Base-by-base conservation (phyloP, 169 alveolate genomes). In the Amoebophrya sp. region DNA sequence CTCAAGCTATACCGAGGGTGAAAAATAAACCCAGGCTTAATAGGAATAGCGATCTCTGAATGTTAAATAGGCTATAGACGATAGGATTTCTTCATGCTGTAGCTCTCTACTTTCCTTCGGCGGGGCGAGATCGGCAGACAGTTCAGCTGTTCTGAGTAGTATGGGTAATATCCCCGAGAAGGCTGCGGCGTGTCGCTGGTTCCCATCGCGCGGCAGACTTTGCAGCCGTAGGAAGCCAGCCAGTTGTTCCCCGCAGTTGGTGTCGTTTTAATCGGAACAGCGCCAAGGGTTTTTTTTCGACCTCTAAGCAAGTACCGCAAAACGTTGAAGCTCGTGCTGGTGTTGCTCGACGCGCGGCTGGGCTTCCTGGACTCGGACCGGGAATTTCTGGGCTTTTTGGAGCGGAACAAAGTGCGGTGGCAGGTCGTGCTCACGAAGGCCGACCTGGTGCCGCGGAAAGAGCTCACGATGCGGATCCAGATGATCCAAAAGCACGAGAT, bases 361-460 rank as follows among this genome's bases (percentile, higher is more conserved):
- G 90, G 45, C 10, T 40, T 88, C 31, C 45, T 88, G 90, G 90
- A 88, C 26, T 40, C 69, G 31, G 58, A 41, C 43, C 90, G 58
- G 58, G 58, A 41, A 29, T 88, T 41, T 40, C 90, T 41, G 29
- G 26, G 31, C n/a, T 88, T 42, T 29, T 58, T n/a, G 78, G 78
- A 58, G 26, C 78, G 70, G 31, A 18, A 69, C 39, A 88, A 26
- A 2, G 50, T 42, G 42, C 5, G 20, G n/a, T 89, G 69, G 89
- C 70, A 40, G 90, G 39, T 93, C 13, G 90, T 93, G 43, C 69
- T 93, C 88, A 93, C 94, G 40, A 93, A 93, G 89, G 92, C 92
- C 40, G 94, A 93, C 43, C 90, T 88, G 34, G 91, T 90, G 42
- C 89, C 89, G 89, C 92, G 88, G 41, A 39, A 48, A 88, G 42